A percentile compares a stretch with the other conserved stretches of the same genome.
These are phyloP conservation scores for Capsicum chinense DNA, from an alignment of 257 asterid species.

Conservation along the genomic window DNA sequence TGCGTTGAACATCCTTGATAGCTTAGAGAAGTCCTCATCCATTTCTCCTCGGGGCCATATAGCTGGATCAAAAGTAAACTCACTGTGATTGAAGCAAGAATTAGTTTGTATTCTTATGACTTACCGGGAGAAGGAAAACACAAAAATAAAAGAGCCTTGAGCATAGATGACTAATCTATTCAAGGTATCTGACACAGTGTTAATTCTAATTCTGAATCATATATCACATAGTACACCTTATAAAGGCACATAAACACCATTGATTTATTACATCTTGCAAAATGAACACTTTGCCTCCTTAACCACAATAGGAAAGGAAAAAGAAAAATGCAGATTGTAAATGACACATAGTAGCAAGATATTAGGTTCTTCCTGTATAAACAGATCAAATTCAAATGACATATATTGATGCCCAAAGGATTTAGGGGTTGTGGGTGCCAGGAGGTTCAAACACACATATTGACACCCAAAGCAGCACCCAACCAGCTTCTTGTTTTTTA, in stretches of 20 bases:
- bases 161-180: neutral
- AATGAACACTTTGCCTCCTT: neutral
- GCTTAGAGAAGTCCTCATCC: constrained; percentile 75
- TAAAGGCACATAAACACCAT: neutral
- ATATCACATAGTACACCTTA: neutral
- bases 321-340: neutral
- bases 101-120: neutral
- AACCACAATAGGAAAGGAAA: neutral
- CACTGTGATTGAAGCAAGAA: constrained; percentile 60
- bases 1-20: constrained; percentile 73
- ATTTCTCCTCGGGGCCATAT: constrained; percentile 82
- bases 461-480: too few species aligned
- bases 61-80: constrained; percentile 79
- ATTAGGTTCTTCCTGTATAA: neutral
- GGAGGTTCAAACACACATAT: too few species aligned
- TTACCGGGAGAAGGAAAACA: neutral
- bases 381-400: neutral
- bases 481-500: too few species aligned
- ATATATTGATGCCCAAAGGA: neutral
- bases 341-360: neutral
- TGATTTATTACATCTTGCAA: neutral
- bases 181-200: neutral
- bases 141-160: neutral
- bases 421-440: too few species aligned
- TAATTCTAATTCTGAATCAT: neutral